Base-by-base conservation (phyloP, 345 rosid species). In the Tarenaya hassleriana region DNA sequence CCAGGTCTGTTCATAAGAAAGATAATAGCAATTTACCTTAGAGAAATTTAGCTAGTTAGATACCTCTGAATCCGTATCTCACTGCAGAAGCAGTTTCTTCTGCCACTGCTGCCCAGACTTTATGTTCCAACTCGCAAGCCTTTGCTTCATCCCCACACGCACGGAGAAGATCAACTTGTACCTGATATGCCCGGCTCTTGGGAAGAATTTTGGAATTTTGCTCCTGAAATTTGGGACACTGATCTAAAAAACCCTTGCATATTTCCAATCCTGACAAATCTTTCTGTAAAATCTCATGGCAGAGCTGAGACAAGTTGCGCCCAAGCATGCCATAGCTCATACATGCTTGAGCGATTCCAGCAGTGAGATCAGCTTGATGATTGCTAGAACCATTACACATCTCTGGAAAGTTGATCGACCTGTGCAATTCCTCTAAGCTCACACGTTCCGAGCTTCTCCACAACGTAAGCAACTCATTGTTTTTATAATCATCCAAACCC, bases 61-160 rank as follows among this genome's bases (percentile, higher is more conserved):
- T 74, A 91, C 98, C 98, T 92, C 54, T 67, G 67, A 92, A 92
- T 29, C 85, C 91, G 56, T 88, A 85, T 79, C 95, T 83, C 60
- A 92, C 88, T 40, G 95, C 94, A 40, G 85, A 77, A 53, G 95
- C 95, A 63, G 98, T 92, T 73, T 92, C 98, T 67, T 83, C 95
- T 53, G 94, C 95, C 64, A 88, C 88, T 58, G 98, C 94, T 60
- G 76, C 76, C 96, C 96, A 88, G 48, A 85, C 86, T 63, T 75
- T 76, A 42, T 67, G 75, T 48, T 92, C 95, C 73, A 81, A 52
- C 56, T 79, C 67, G 52, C 66, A 16, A 24, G 96, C 94, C 19
- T 68, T 61, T 38, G 56, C 50, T 64, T 79, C 88, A 55, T 83
- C 82, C 47, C 75, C 65, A 56, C 96, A 83, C 43, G 82, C 90